phyloP scores from a whole-genome alignment of 164 flowering plant genomes.

The Magnolia officinalis region DNA sequence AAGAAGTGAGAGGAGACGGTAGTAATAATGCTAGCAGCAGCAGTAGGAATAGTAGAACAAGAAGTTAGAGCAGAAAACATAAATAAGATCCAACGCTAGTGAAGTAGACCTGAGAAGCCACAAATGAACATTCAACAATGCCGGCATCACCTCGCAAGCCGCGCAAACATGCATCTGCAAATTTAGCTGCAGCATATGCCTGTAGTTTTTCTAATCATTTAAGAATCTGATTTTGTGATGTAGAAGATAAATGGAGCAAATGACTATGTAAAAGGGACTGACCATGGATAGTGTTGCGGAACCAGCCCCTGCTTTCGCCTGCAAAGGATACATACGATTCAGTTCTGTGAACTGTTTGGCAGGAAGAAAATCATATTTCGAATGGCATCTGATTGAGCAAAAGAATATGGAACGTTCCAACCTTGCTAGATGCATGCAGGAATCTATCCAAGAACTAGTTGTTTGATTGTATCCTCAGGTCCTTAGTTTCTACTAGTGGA shows the following conservation, averaged over 20 bases:
- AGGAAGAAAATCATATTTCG: neutral
- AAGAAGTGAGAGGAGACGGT: neutral
- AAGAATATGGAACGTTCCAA: neutral
- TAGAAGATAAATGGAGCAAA: neutral
- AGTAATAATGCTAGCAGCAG: neutral
- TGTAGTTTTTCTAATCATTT: neutral
- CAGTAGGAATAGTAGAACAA: neutral
- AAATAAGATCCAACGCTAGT: neutral
- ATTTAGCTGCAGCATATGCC: conserved; percentile 95
- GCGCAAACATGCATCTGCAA: conserved; percentile 90
- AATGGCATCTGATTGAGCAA: neutral
- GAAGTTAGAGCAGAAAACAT: neutral
- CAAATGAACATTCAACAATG: conserved; percentile 75
- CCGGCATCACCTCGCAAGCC: conserved; percentile 86
- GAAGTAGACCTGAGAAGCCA: conserved; percentile 60
- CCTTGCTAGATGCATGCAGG: neutral
- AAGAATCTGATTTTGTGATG: neutral
- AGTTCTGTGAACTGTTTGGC: neutral
- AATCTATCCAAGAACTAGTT: no score
- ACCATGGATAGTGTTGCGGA: conserved; percentile 99
- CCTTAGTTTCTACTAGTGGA: no score
- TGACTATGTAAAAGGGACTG: conserved; percentile 8
- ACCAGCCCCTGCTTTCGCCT: conserved; percentile 98
- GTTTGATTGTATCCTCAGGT: no score
- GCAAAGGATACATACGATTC: conserved; percentile 22